Base-by-base conservation (phyloP, 1,139 yeast species). In the Groenewaldozyma sp. region DNA sequence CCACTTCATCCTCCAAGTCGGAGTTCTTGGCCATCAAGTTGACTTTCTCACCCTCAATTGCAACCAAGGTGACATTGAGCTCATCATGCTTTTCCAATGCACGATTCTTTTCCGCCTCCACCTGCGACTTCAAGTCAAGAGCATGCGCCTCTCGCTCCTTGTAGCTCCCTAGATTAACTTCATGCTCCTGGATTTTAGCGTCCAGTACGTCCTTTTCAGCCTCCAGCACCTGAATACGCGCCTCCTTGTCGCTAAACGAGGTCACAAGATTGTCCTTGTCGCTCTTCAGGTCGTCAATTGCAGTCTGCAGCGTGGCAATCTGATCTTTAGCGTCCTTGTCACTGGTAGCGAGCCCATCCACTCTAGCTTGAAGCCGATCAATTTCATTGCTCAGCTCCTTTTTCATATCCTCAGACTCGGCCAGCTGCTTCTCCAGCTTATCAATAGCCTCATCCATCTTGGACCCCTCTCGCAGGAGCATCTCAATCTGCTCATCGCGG, bases 351-450 rank as follows among this genome's bases (percentile, higher is more conserved):
- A 54, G 46, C 22, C 52, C 55, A 21, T 48, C 50, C 6, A 58
- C 52, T 46, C 52, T 44, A 31, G 53, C 52, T 28, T 56, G 58
- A 22, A 58, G 47, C 21, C 58, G 51, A 4, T 51, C 56, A 38
- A 57, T 57, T 40, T 58, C 61, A 29, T 53, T 54, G 13, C 45
- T 52, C 14, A 67, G 58, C 2, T 63, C 59, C 6, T 48, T 42
- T 35, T 51, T 57, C 34, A 49, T 37, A 22, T 46, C 52, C 46
- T 54, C 59, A 3, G 58, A 44, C 45, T 61, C 54, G 24, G 52
- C 42, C 45, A 58, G 41, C 46, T 52, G 53, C 20, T 55, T 56
- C 38, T 55, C 57, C 17, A 58, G 48, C 26, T 45, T 48, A 28
- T 49, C 50, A 35, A 57, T 49, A 6, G 52, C 47, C 27, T 51